These are phyloP conservation scores for Carex myosuroides DNA, from an alignment of 176 grass and related monocot species.

Conservation along the genomic window DNA sequence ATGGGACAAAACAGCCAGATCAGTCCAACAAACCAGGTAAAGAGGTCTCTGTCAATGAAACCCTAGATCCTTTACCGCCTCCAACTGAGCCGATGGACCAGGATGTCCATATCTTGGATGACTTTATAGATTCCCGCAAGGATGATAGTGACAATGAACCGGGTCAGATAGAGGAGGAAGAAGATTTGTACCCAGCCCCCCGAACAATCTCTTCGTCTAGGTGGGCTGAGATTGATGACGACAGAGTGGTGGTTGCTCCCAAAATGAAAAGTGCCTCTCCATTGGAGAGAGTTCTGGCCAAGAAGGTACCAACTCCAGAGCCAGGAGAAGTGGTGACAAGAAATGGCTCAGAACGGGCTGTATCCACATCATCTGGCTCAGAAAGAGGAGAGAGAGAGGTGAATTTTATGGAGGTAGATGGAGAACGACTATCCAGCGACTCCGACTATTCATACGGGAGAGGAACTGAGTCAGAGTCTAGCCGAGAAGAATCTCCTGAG, in stretches of 20 bases:
- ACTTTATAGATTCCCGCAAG: neutral
- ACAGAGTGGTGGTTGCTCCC: slow-evolving; percentile 9
- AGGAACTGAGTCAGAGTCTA: slow-evolving; percentile 21
- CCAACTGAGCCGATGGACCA: slow-evolving; percentile 7
- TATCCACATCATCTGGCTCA: slow-evolving; percentile 40
- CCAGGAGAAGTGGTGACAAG: slow-evolving; percentile 26
- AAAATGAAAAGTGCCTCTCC: slow-evolving; percentile 16
- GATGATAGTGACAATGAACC: slow-evolving; percentile 20
- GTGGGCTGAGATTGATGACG: slow-evolving; percentile 54
- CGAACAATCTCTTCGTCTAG: slow-evolving; percentile 72
- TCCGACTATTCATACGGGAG: slow-evolving; percentile 12
- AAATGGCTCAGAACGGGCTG: slow-evolving; percentile 37
- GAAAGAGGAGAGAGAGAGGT: slow-evolving; percentile 28
- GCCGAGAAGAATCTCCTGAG: slow-evolving; percentile 42
- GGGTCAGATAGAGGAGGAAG: slow-evolving; percentile 33
- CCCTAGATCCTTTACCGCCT: neutral
- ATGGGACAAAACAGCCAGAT: slow-evolving; percentile 17
- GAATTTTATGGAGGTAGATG: slow-evolving; percentile 35
- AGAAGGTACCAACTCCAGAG: slow-evolving; percentile 40
- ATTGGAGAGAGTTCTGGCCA: slow-evolving; percentile 17
- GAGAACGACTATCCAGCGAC: slow-evolving; percentile 25
- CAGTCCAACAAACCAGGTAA: neutral
- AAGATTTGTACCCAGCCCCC: slow-evolving; percentile 27
- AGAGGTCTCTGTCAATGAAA: neutral
- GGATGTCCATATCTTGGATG: neutral